These are phyloP conservation scores for Ogataea minuta DNA, from an alignment of 805 yeast genomes.

Conservation along the genomic window DNA sequence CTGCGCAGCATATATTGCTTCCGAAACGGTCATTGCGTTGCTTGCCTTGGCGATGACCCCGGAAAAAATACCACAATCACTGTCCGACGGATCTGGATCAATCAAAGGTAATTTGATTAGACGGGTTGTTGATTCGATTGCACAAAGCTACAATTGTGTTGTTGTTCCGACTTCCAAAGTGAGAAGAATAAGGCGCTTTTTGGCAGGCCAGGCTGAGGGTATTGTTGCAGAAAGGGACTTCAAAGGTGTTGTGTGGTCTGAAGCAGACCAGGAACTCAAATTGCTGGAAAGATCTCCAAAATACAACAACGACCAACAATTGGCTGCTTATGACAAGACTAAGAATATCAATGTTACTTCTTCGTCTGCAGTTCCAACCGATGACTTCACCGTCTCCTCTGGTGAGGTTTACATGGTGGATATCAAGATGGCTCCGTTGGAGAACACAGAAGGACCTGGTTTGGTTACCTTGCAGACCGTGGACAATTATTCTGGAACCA, in stretches of 20 bases:
- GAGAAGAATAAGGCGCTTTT: conserved; percentile 86
- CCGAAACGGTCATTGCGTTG: conserved; percentile 77
- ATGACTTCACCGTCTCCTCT: conserved; percentile 66
- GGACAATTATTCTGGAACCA: conserved; percentile 62
- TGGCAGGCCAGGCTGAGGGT: conserved; percentile 95
- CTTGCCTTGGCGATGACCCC: conserved; percentile 73
- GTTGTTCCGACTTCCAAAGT: conserved; percentile 93
- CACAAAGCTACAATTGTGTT: conserved; percentile 75
- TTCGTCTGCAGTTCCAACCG: conserved; percentile 67
- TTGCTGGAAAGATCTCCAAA: conserved; percentile 45
- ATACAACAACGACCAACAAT: conserved; percentile 35
- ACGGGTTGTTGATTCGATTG: conserved; percentile 78
- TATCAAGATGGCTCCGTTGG: conserved; percentile 70
- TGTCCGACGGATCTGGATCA: conserved; percentile 34
- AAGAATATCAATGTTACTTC: conserved; percentile 37
- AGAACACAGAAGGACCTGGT: conserved; percentile 53
- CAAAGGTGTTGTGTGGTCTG: conserved; percentile 90
- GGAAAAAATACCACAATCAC: conserved; percentile 63
- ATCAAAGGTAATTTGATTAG: conserved; percentile 74
- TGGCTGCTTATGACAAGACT: conserved; percentile 39
- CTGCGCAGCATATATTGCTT: conserved; percentile 86
- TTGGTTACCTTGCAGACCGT: conserved; percentile 64
- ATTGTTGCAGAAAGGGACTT: conserved; percentile 87
- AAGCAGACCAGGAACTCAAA: conserved; percentile 68
- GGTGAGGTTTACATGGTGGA: conserved; percentile 91